A percentile compares a stretch with the other conserved stretches of the same genome.
phyloP scores from a whole-genome alignment of 2,329 filamentous ascomycete species.

The Penicillium thymicola region DNA sequence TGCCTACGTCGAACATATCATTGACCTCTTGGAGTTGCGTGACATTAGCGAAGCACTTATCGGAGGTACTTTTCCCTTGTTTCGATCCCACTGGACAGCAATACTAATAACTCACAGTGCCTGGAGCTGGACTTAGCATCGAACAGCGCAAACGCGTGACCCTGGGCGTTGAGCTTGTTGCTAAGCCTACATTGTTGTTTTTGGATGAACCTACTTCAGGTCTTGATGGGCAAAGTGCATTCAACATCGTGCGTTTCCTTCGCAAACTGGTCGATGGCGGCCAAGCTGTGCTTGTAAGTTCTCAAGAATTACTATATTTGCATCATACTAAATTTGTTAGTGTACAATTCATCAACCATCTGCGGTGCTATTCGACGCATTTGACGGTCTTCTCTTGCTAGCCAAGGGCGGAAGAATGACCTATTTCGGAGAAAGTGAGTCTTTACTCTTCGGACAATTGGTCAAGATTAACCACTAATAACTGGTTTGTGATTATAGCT shows the following conservation, averaged over 20 bases:
- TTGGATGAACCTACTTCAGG: constrained; percentile 61
- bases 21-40: constrained; percentile 62
- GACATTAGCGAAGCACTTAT: constrained; percentile 63
- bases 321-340: constrained; percentile 13
- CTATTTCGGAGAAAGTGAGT: constrained; percentile 59
- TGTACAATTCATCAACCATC: constrained; percentile 68
- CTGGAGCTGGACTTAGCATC: constrained; percentile 59
- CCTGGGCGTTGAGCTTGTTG: constrained; percentile 58
- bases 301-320: not conserved
- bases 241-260: constrained; percentile 57
- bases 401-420: constrained; percentile 64
- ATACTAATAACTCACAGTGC: constrained; percentile 20
- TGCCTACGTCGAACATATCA: constrained; percentile 63
- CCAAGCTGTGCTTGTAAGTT: constrained; percentile 60
- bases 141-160: constrained; percentile 65
- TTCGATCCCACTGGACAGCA: too few species aligned
- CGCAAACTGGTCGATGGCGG: constrained; percentile 64
- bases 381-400: constrained; percentile 63
- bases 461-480: too few species aligned
- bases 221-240: constrained; percentile 65
- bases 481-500: constrained; percentile 15
- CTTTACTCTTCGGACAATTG: too few species aligned
- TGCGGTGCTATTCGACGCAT: constrained; percentile 63
- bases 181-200: constrained; percentile 60
- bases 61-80: constrained; percentile 39